phyloP scores from a whole-genome alignment of 768 basidiomycete species.

The Daedalea quercina region DNA sequence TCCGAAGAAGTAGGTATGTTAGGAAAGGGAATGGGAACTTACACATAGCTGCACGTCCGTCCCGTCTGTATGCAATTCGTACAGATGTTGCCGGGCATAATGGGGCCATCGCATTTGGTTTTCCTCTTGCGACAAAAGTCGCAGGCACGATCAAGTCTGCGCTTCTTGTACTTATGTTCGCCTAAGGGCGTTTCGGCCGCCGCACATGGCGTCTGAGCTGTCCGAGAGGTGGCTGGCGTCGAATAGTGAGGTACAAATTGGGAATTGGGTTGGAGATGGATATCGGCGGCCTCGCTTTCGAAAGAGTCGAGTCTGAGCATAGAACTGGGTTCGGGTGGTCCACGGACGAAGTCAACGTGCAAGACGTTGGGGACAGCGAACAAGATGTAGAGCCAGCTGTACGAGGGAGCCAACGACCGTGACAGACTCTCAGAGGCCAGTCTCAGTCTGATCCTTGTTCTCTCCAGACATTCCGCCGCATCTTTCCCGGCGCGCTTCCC shows the following conservation, averaged over 20 bases:
- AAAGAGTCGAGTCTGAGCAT: constrained; percentile 10
- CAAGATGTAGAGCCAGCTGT: background rate
- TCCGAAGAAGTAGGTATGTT: background rate
- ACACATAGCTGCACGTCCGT: constrained; percentile 30
- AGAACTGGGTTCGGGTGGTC: background rate
- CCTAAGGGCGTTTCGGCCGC: constrained; percentile 14
- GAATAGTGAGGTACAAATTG: constrained; percentile 13
- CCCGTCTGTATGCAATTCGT: constrained; percentile 29
- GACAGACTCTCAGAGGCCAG: too few species aligned
- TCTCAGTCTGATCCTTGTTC: background rate
- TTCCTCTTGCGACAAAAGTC: constrained; percentile 28
- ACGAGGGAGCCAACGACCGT: background rate
- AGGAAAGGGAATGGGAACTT: constrained; percentile 7
- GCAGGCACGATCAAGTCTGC: constrained; percentile 28
- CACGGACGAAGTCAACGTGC: background rate
- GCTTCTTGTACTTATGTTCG: constrained; percentile 22
- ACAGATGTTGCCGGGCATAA: constrained; percentile 28
- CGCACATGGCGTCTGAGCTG: constrained; percentile 13
- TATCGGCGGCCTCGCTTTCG: constrained; percentile 13
- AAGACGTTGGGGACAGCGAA: background rate
- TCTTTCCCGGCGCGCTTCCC: background rate
- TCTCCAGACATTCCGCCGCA: background rate
- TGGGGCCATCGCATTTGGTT: constrained; percentile 27
- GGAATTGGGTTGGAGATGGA: constrained; percentile 15
- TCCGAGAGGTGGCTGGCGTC: constrained; percentile 9